These are phyloP conservation scores for Suillus placidus DNA, from an alignment of 768 basidiomycete species.

Conservation along the genomic window DNA sequence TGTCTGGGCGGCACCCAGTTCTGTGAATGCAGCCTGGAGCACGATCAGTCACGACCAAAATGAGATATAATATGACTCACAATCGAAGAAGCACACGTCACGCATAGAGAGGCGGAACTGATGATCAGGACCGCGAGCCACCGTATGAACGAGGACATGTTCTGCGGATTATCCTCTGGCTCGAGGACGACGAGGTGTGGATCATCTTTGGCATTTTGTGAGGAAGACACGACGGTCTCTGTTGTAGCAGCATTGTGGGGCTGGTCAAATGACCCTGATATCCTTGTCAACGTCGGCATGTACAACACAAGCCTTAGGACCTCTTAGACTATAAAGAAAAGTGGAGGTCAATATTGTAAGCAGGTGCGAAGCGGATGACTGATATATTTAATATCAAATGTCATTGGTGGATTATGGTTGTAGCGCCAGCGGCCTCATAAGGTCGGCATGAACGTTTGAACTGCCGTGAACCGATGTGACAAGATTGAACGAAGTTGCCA, in stretches of 20 bases:
- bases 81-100: slow-evolving; percentile 58
- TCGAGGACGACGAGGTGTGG: slow-evolving; percentile 41
- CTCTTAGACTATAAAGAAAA: neutral
- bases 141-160: slow-evolving; percentile 42
- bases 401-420: neutral
- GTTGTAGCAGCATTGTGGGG: slow-evolving; percentile 14
- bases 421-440: neutral
- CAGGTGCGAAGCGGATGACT: neutral
- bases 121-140: slow-evolving; percentile 54
- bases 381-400: neutral
- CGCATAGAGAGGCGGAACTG: slow-evolving; percentile 49
- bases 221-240: slow-evolving; percentile 9
- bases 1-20: slow-evolving; percentile 53
- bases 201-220: slow-evolving; percentile 13
- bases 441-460: neutral
- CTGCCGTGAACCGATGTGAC: neutral
- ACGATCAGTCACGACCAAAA: neutral
- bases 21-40: slow-evolving; percentile 61
- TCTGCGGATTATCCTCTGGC: slow-evolving; percentile 44
- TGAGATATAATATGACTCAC: slow-evolving; percentile 36
- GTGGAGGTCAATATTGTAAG: neutral
- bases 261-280: slow-evolving; percentile 11
- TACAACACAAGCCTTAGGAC: neutral
- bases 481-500: neutral
- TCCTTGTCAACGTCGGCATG: slow-evolving; percentile 13